Evolutionary conservation across 2,329 filamentous ascomycete species (phyloP).

Genomic region (Phialocephala subalpina): DNA sequence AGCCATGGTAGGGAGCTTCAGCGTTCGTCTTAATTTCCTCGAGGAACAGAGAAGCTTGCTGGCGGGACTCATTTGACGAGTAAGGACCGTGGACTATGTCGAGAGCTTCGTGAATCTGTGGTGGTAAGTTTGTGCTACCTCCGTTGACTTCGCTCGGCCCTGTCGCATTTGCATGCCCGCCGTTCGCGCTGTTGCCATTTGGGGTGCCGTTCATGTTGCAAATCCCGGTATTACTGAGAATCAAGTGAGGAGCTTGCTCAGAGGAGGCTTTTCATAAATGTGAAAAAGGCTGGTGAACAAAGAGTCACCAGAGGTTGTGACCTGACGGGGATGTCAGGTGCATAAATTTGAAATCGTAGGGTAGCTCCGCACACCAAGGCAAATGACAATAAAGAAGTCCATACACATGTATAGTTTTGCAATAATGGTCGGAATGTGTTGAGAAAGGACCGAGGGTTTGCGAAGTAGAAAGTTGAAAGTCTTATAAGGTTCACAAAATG

Average conservation of each 20-base stretch:
- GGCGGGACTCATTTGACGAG: slow-evolving; percentile 81
- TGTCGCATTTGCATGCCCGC: slow-evolving; percentile 24
- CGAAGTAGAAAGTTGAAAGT: background rate
- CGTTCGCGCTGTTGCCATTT: slow-evolving; percentile 22
- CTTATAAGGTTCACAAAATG: background rate
- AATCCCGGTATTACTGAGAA: background rate
- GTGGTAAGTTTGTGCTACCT: slow-evolving; percentile 57
- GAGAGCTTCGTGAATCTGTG: slow-evolving; percentile 83
- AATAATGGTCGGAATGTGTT: background rate
- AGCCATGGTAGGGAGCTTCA: slow-evolving; percentile 86
- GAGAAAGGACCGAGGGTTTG: background rate
- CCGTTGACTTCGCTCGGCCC: slow-evolving; percentile 44
- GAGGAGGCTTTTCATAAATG: background rate
- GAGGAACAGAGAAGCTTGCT: slow-evolving; percentile 84
- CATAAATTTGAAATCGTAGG: slow-evolving; percentile 23
- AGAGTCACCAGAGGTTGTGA: slow-evolving; percentile 32
- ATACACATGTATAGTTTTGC: slow-evolving; percentile 3
- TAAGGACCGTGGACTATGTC: slow-evolving; percentile 85
- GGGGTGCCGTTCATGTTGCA: slow-evolving; percentile 38
- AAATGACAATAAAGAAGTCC: slow-evolving; percentile 17
- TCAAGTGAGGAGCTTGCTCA: background rate
- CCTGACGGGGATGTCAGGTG: slow-evolving; percentile 32
- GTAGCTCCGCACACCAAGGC: slow-evolving; percentile 22
- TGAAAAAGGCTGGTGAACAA: slow-evolving; percentile 9
- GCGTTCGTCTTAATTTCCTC: slow-evolving; percentile 83